These are phyloP conservation scores for Penicillium steckii DNA, from an alignment of 495 filamentous ascomycete species.

Conservation along the genomic window DNA sequence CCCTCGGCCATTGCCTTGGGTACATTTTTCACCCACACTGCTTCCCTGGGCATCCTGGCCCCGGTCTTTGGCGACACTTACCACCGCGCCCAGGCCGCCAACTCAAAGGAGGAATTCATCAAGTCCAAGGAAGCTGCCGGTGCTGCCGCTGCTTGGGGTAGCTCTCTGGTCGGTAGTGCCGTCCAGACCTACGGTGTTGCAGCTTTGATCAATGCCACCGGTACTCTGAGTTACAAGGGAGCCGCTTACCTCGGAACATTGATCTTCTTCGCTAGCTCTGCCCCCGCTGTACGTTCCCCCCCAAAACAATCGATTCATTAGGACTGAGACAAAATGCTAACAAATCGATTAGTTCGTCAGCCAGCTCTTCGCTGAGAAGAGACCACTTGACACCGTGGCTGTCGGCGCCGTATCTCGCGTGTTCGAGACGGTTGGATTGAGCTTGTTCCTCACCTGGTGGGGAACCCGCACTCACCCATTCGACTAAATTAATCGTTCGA, in stretches of 20 bases:
- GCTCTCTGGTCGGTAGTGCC: slow-evolving; percentile 82
- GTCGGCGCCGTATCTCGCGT: slow-evolving; percentile 78
- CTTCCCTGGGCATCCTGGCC: slow-evolving; percentile 74
- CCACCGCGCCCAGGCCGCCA: slow-evolving; percentile 84
- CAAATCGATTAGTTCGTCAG: slow-evolving; percentile 67
- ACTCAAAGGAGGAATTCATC: slow-evolving; percentile 95
- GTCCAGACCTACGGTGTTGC: slow-evolving; percentile 93
- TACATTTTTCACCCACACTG: slow-evolving; percentile 89
- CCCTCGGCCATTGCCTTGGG: slow-evolving; percentile 96
- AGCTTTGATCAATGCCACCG: slow-evolving; percentile 92
- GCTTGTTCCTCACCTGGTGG: slow-evolving; percentile 94
- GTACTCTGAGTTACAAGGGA: slow-evolving; percentile 92
- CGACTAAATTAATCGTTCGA: slow-evolving; percentile 44
- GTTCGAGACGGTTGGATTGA: slow-evolving; percentile 90
- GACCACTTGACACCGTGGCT: slow-evolving; percentile 84
- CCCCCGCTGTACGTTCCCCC: slow-evolving; percentile 74
- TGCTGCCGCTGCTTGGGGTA: slow-evolving; percentile 87
- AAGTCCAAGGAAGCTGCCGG: slow-evolving; percentile 87
- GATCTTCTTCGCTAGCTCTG: slow-evolving; percentile 87
- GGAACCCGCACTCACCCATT: slow-evolving; percentile 89
- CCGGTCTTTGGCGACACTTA: slow-evolving; percentile 96
- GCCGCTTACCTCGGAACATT: slow-evolving; percentile 89
- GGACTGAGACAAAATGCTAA: neutral
- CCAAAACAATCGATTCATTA: neutral
- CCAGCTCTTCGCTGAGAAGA: slow-evolving; percentile 86